Percentiles rank a stretch among this genome's conserved stretches.
Evolutionary conservation across 106 monocot genomes (phyloP).

Genomic region (Phalaenopsis equestris): DNA sequence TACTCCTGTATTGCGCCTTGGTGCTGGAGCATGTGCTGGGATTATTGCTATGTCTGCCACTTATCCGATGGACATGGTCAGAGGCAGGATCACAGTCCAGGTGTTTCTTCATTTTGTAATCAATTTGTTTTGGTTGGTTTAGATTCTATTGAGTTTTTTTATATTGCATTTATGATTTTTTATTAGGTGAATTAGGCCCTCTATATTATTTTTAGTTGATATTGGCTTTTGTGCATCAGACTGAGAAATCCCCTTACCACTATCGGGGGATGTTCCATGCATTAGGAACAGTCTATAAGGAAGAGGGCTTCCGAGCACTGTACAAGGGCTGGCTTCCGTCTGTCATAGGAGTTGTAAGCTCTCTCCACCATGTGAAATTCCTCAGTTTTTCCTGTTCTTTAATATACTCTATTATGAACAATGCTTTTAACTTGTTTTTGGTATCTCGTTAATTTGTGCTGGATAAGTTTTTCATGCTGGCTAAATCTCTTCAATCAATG

Average conservation of each 20-base stretch:
- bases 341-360: constrained; percentile 89
- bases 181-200: not conserved
- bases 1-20: constrained; percentile 76
- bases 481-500: not conserved
- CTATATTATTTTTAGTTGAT: not conserved
- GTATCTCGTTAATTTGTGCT: no score
- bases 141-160: not conserved
- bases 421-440: not conserved
- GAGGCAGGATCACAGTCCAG: constrained; percentile 95
- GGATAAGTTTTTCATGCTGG: no score
- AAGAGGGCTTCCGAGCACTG: constrained; percentile 84
- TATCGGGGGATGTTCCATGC: constrained; percentile 93
- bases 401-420: not conserved
- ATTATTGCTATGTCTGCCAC: constrained; percentile 97
- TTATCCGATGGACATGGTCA: constrained; percentile 97
- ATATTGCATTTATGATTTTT: not conserved
- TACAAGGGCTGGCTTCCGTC: constrained; percentile 99
- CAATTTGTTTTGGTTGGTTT: not conserved
- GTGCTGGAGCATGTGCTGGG: constrained; percentile 96
- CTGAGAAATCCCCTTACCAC: constrained; percentile 75
- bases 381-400: not conserved
- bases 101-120: constrained; percentile 16
- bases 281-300: constrained; percentile 52
- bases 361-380: not conserved
- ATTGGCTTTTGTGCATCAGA: constrained; percentile 25